A percentile compares a stretch with the other conserved stretches of the same genome.
phyloP scores from a whole-genome alignment of 306 rosid genomes.

The Prosopis cineraria region DNA sequence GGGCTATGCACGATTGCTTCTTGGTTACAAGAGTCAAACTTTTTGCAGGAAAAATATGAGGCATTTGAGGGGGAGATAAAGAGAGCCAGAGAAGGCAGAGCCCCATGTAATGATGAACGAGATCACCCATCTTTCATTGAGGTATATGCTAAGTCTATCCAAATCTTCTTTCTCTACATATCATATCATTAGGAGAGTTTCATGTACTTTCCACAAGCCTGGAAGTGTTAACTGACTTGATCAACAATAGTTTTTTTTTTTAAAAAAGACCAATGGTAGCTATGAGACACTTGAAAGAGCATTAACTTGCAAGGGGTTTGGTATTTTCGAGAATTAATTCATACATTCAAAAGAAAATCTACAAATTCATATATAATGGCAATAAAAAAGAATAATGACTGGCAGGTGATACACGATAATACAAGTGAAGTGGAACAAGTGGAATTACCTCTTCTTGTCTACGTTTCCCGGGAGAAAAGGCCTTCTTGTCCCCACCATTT shows the following conservation, averaged over 20 bases:
- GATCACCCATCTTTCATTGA: slow-evolving; percentile 55
- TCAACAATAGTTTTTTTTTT: too few species aligned
- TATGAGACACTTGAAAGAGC: too few species aligned
- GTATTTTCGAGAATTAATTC: not conserved
- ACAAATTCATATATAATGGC: not conserved
- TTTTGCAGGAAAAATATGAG: slow-evolving; percentile 55
- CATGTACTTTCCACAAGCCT: too few species aligned
- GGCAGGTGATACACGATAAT: slow-evolving; percentile 44
- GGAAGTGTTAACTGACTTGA: too few species aligned
- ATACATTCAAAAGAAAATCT: not conserved
- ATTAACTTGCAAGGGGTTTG: not conserved
- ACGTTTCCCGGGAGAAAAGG: slow-evolving; percentile 67
- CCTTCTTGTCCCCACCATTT: slow-evolving; percentile 54
- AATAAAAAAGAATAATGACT: not conserved
- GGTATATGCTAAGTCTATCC: slow-evolving; percentile 36
- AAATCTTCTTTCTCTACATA: not conserved
- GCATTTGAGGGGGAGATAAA: slow-evolving; percentile 39
- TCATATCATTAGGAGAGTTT: too few species aligned
- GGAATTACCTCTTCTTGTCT: slow-evolving; percentile 56
- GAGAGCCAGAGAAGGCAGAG: slow-evolving; percentile 28
- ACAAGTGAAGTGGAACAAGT: slow-evolving; percentile 30
- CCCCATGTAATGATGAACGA: slow-evolving; percentile 22
- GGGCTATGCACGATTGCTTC: not conserved
- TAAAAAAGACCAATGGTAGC: too few species aligned
- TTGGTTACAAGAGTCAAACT: slow-evolving; percentile 12